A percentile compares a stretch with the other conserved stretches of the same genome.
These are phyloP conservation scores for Cylindrotheca fusiformis DNA, from an alignment of 108 stramenopile genomes.

Conservation along the genomic window DNA sequence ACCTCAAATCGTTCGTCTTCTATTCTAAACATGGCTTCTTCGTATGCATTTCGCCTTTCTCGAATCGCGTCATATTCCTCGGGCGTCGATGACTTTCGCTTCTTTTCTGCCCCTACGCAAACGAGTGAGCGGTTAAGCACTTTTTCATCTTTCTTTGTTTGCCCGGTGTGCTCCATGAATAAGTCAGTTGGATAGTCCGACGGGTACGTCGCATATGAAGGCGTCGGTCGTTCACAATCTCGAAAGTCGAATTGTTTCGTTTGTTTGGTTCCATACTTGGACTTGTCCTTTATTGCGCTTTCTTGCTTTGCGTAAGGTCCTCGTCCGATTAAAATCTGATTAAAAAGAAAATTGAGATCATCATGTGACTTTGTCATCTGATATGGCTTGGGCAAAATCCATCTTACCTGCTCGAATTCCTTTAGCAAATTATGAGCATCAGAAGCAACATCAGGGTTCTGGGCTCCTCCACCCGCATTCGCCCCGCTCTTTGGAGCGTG, in stretches of 20 bases:
- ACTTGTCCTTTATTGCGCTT: constrained; percentile 49
- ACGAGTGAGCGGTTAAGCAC: constrained; percentile 59
- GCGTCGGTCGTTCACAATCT: constrained; percentile 46
- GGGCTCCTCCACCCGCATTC: constrained; percentile 48
- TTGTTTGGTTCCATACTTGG: constrained; percentile 64
- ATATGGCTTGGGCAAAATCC: not conserved
- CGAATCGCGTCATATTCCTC: constrained; percentile 60
- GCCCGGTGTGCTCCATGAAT: constrained; percentile 50
- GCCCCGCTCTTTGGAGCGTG: constrained; percentile 81
- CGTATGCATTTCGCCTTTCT: constrained; percentile 65
- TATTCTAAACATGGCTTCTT: constrained; percentile 74
- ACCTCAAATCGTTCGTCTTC: constrained; percentile 95
- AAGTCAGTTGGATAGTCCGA: constrained; percentile 53
- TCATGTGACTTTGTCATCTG: too few species aligned
- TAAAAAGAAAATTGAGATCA: not conserved
- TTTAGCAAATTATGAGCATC: constrained; percentile 56
- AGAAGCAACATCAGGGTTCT: constrained; percentile 44
- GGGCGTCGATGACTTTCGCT: constrained; percentile 27
- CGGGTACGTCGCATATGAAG: constrained; percentile 73
- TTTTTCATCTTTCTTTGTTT: constrained; percentile 41
- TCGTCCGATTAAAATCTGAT: constrained; percentile 55
- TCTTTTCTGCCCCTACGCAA: constrained; percentile 26
- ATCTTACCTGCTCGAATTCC: constrained; percentile 67
- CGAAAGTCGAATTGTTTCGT: constrained; percentile 54
- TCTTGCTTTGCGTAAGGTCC: constrained; percentile 78